Percentiles rank a stretch among this genome's conserved stretches.
Evolutionary conservation across 106 monocot genomes (phyloP).

Genomic region (Chionographis japonica): DNA sequence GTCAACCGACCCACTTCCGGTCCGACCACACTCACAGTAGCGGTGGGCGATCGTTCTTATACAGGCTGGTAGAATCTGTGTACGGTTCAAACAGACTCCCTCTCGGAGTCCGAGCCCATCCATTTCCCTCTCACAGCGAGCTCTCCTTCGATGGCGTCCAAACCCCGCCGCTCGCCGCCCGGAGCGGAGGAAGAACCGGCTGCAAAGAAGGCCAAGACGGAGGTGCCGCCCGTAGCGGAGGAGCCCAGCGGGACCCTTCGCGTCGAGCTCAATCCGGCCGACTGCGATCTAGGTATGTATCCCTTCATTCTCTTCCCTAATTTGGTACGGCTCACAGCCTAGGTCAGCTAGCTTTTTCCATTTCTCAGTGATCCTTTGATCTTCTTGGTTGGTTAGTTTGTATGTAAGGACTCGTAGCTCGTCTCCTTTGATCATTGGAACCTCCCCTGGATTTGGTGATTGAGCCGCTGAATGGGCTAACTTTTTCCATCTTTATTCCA

Average conservation of each 20-base stretch:
- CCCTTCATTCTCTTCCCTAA: background rate
- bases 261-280: constrained; percentile 60
- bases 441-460: no score
- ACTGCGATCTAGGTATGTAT: constrained; percentile 56
- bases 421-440: no score
- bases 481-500: no score
- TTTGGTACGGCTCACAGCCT: background rate
- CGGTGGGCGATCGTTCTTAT: no score
- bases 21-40: no score
- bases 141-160: constrained; percentile 13
- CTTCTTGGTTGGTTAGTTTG: no score
- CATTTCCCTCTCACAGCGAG: background rate
- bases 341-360: background rate
- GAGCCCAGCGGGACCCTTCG: background rate
- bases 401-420: no score
- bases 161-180: constrained; percentile 11
- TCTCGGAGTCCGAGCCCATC: no score
- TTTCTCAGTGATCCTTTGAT: background rate
- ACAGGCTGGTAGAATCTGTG: no score
- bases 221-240: background rate
- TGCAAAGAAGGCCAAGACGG: constrained; percentile 24
- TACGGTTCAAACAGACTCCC: no score
- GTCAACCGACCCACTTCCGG: no score
- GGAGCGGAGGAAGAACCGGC: constrained; percentile 16
- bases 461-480: no score